phyloP scores from a whole-genome alignment of 164 flowering plant species.

The Chimonanthus praecox region DNA sequence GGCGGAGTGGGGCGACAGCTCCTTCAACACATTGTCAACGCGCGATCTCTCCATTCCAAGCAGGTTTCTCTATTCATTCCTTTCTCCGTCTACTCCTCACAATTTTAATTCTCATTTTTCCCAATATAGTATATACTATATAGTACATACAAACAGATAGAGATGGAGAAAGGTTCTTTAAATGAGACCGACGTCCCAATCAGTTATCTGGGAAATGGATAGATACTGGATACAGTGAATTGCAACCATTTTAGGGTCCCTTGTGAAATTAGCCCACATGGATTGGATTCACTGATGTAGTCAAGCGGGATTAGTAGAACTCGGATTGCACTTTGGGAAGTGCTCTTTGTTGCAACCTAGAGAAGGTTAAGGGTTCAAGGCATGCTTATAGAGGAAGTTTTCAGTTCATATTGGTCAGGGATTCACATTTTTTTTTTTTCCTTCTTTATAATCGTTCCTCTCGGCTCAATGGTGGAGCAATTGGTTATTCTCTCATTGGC shows the following conservation, averaged over 20 bases:
- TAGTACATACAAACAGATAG: background rate
- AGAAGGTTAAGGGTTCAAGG: background rate
- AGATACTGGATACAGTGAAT: too few relatives aligned
- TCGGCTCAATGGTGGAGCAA: background rate
- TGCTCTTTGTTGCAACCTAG: too few relatives aligned
- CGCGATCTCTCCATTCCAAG: constrained; percentile 67
- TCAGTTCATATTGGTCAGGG: too few relatives aligned
- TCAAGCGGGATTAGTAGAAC: background rate
- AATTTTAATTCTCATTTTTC: too few relatives aligned
- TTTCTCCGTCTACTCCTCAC: background rate
- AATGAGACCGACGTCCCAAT: background rate
- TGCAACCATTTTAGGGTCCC: background rate
- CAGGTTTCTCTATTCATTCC: constrained; percentile 29
- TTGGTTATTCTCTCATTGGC: background rate
- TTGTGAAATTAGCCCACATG: too few relatives aligned
- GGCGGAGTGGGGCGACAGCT: constrained; percentile 92
- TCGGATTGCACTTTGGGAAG: background rate
- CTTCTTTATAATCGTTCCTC: background rate
- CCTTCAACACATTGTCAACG: constrained; percentile 69
- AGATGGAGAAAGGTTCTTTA: background rate
- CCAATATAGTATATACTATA: too few relatives aligned
- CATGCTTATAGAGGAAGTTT: too few relatives aligned
- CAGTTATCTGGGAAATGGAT: too few relatives aligned
- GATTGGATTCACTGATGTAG: too few relatives aligned
- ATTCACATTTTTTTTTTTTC: background rate